Percentiles rank a stretch among this genome's conserved stretches.
phyloP scores from a whole-genome alignment of 2,329 filamentous ascomycete species.

The Sclerotinia spermophila region DNA sequence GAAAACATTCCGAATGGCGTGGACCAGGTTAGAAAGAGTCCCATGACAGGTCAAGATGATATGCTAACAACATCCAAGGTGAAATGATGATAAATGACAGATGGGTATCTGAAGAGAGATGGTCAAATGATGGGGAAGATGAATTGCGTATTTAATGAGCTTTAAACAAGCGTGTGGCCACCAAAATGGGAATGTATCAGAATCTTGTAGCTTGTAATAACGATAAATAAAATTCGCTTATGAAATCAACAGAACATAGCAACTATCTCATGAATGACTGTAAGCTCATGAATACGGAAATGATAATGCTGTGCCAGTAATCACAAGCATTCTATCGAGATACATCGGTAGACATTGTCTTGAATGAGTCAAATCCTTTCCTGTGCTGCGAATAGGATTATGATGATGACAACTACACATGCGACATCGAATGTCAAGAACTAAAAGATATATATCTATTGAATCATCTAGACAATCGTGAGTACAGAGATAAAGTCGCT shows the following conservation, averaged over 20 bases:
- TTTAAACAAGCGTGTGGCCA: neutral
- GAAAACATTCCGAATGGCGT: neutral
- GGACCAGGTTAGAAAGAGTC: neutral
- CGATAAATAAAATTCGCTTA: neutral
- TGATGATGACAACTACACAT: neutral
- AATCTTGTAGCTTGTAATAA: neutral
- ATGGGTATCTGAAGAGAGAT: neutral
- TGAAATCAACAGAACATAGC: neutral
- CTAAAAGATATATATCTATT: neutral
- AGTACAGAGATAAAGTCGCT: neutral
- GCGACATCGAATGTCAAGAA: neutral
- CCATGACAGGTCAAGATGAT: neutral
- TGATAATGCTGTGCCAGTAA: neutral
- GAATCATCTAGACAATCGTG: neutral
- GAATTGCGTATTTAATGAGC: neutral
- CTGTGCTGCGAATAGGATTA: too few species aligned
- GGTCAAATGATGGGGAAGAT: neutral
- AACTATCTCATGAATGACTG: neutral
- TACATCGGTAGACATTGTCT: neutral
- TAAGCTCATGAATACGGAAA: neutral
- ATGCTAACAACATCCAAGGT: neutral
- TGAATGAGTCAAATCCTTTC: neutral
- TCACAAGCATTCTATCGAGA: neutral
- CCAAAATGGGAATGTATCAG: neutral
- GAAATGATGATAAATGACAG: neutral